Base-by-base conservation (phyloP, 805 yeast species). In the Suhomyces prunicola region DNA sequence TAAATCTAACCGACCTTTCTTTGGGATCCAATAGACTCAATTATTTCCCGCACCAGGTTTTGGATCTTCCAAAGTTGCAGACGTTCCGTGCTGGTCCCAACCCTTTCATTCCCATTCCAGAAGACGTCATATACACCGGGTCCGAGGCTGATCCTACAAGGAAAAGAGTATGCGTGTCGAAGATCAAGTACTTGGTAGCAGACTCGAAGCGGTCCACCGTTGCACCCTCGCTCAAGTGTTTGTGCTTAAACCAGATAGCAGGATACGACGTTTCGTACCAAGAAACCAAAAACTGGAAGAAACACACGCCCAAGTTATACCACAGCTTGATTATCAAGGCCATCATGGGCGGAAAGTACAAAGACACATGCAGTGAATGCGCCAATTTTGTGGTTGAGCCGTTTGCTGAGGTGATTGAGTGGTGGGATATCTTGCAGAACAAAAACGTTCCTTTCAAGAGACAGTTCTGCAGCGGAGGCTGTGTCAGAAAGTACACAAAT, bases 371-470 rank as follows among this genome's bases (percentile, higher is more conserved):
- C 61, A 78, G 82, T 3, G 69, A 71, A 42, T 84, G 89, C 63
- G 65, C 71, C 6, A 53, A 65, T 4, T 69, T 76, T n/a, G 71
- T 79, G 3, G 77, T 83, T 6, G 84, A 83, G 51, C 81, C 86
- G 2, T 73, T 76, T 12, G 88, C 87, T 0, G 85, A 84, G 58
- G 74, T 79, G 1, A 62, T 78, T 55, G 88, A 84, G 61, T 84
- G 88, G 88, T 84, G 89, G 88, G 85, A 84, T 58, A 72, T 83
- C 46, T 71, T 79, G 48, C 77, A 72, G 39, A 78, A 83, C 52
- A 71, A 67, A 36, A 63, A 72, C 35, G 66, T 83, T 3, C 88
- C 89, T 0, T 71, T 84, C 26, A 77, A 79, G 59, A 68, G 81
- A 40, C 77, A 77, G 54, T 84, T 84, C 57, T 84, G 88, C 57